phyloP scores from a whole-genome alignment of 192 early-diverging fungal genomes.

The Chytriomyces hyalinus region DNA sequence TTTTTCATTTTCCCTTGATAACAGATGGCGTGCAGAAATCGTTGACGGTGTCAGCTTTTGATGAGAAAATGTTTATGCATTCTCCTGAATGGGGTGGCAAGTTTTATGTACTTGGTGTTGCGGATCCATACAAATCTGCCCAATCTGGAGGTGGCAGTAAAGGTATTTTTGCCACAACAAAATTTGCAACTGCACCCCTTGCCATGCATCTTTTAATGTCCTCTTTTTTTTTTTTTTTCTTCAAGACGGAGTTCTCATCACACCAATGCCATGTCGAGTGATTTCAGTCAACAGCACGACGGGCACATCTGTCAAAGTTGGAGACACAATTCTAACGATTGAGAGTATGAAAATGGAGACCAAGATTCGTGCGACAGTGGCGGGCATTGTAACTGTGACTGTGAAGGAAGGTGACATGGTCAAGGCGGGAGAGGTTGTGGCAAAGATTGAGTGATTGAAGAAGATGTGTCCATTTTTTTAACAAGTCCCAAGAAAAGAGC shows the following conservation, averaged over 20 bases:
- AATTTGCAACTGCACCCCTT: not conserved
- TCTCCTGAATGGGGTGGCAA: constrained; percentile 7
- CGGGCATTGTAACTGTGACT: constrained; percentile 57
- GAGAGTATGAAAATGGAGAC: constrained; percentile 74
- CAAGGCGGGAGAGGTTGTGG: constrained; percentile 59
- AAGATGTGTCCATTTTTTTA: not conserved
- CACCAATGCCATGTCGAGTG: constrained; percentile 69
- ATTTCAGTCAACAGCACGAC: constrained; percentile 60
- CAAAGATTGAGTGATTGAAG: constrained; percentile 12
- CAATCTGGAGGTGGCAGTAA: not conserved
- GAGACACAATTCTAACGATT: constrained; percentile 63
- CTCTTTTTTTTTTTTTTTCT: not conserved
- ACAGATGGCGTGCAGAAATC: not conserved
- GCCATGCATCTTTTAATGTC: not conserved
- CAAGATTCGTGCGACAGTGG: constrained; percentile 59
- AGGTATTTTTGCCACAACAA: not conserved
- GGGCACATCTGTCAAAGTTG: constrained; percentile 59
- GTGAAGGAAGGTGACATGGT: constrained; percentile 66
- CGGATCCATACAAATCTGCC: not conserved
- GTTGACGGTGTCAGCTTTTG: not conserved
- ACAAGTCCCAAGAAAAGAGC: not conserved
- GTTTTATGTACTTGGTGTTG: not conserved
- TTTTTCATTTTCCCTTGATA: not conserved
- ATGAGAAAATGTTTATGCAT: not conserved
- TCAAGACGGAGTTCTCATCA: constrained; percentile 23